Evolutionary conservation across 441 rosid genomes (phyloP).

Genomic region (Theobroma grandiflorum): DNA sequence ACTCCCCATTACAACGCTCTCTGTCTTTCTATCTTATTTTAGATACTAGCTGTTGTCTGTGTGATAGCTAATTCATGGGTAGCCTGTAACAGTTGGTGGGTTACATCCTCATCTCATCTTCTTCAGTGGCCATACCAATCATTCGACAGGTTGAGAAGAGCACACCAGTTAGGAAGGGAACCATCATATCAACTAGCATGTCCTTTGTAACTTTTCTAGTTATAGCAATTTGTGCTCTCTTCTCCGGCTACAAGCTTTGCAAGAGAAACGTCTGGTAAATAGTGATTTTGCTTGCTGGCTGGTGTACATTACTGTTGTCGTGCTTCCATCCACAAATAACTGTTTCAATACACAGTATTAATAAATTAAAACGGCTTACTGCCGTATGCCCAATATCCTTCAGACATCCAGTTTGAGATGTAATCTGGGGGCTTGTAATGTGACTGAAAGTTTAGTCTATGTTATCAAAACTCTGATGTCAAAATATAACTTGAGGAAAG

Average conservation of each 20-base stretch:
- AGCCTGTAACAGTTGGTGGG: constrained; percentile 50
- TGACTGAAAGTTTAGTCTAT: not conserved
- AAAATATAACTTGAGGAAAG: not conserved
- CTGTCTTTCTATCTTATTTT: not conserved
- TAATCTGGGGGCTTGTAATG: not conserved
- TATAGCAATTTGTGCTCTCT: constrained; percentile 45
- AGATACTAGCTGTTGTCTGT: not conserved
- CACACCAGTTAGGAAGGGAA: constrained; percentile 46
- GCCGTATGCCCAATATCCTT: not conserved
- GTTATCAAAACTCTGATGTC: not conserved
- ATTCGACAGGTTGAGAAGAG: constrained; percentile 37
- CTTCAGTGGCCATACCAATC: constrained; percentile 56
- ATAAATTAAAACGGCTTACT: not conserved
- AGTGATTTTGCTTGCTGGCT: constrained; percentile 28
- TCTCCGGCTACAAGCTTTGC: constrained; percentile 83
- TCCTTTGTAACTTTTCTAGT: constrained; percentile 57
- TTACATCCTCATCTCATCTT: constrained; percentile 72
- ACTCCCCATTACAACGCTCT: not conserved
- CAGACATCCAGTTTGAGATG: not conserved
- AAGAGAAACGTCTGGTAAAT: constrained; percentile 71
- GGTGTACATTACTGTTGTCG: not conserved
- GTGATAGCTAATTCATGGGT: constrained; percentile 25
- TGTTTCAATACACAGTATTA: not conserved
- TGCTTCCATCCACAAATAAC: not conserved
- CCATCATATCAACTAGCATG: constrained; percentile 50